These are phyloP conservation scores for Candida takata DNA, from an alignment of 805 yeast genomes.

Conservation along the genomic window DNA sequence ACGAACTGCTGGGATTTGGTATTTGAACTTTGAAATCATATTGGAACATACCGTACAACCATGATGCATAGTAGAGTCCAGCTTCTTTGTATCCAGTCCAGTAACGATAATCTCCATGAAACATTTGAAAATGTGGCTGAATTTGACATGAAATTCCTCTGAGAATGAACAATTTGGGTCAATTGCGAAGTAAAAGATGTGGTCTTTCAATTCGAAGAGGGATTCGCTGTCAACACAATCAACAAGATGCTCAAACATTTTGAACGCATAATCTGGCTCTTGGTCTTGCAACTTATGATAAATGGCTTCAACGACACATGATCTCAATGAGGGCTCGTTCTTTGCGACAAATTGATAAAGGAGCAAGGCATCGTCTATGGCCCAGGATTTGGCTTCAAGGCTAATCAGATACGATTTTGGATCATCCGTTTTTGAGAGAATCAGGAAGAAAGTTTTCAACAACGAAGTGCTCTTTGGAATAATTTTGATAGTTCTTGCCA, in stretches of 20 bases:
- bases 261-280: conserved; percentile 4
- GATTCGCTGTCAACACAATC: background rate
- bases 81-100: background rate
- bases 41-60: conserved; percentile 5
- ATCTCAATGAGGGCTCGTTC: conserved; percentile 1
- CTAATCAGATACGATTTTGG: conserved; percentile 1
- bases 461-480: conserved; percentile 9
- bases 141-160: background rate
- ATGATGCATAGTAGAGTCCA: conserved; percentile 4
- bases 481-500: conserved; percentile 6
- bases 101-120: background rate
- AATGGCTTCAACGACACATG: background rate
- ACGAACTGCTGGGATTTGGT: background rate
- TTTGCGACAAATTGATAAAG: conserved; percentile 1
- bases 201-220: conserved; percentile 7
- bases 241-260: conserved; percentile 2
- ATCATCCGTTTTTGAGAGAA: conserved; percentile 4
- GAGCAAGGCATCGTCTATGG: background rate
- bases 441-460: conserved; percentile 9
- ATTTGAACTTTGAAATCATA: background rate
- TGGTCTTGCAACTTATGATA: conserved; percentile 2
- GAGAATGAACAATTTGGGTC: conserved; percentile 7
- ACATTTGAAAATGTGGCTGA: conserved; percentile 1
- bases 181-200: conserved; percentile 10
- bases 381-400: conserved; percentile 1